These are phyloP conservation scores for Cryptococcus sp. DNA, from an alignment of 1,284 basidiomycete species.

Conservation along the genomic window DNA sequence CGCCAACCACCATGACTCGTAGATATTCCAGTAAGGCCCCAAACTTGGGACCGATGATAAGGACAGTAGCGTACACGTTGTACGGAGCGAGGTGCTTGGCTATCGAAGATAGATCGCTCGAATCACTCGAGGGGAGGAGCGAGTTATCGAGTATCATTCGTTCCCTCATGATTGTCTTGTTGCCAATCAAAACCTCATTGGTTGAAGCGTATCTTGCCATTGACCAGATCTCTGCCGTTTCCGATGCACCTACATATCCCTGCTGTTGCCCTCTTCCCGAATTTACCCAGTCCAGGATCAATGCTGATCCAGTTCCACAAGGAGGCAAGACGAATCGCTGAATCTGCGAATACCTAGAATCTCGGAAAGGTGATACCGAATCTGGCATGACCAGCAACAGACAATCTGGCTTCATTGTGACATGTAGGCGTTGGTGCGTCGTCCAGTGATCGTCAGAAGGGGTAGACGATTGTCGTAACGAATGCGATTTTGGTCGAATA, in stretches of 20 bases:
- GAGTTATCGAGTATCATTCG: slow-evolving; percentile 67
- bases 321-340: slow-evolving; percentile 60
- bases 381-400: slow-evolving; percentile 79
- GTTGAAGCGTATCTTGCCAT: slow-evolving; percentile 78
- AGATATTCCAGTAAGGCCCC: slow-evolving; percentile 23
- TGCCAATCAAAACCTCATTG: slow-evolving; percentile 74
- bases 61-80: slow-evolving; percentile 44
- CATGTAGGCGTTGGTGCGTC: slow-evolving; percentile 52
- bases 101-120: background rate
- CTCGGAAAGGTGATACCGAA: slow-evolving; percentile 83
- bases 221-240: slow-evolving; percentile 78
- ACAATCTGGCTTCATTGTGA: slow-evolving; percentile 54
- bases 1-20: slow-evolving; percentile 13
- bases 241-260: background rate
- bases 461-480: background rate
- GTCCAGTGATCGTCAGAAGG: slow-evolving; percentile 6
- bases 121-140: background rate
- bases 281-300: slow-evolving; percentile 86
- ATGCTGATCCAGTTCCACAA: slow-evolving; percentile 55
- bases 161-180: slow-evolving; percentile 66
- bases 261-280: slow-evolving; percentile 59
- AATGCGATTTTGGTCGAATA: slow-evolving; percentile 37
- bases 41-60: slow-evolving; percentile 42
- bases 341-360: slow-evolving; percentile 73
- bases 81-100: slow-evolving; percentile 38